Evolutionary conservation across 306 rosid species (phyloP), one percentile per base, ranked within the genome.

Genomic region (Cicer arietinum): DNA sequence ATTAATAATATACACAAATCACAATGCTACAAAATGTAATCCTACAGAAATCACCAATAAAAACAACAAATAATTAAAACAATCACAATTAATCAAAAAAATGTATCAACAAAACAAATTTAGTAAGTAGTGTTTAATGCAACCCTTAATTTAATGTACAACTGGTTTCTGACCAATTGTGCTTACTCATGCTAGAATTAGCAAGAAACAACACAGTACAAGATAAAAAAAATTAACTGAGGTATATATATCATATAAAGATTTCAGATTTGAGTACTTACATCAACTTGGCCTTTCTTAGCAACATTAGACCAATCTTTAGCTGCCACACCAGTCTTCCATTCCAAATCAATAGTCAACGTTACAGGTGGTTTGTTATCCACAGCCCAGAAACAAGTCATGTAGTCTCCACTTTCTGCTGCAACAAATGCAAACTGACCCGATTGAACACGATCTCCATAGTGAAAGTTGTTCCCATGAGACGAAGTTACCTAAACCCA

Each of bases 261-360:
- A 30, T 10, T n/a, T 60, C 30, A 43, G 61, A 37, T 43, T 42
- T 6, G 44, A 77, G 58, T 30, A 83, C 96, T 90, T 74, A 94
- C 99, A 75, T 92, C 99, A 22, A 94, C 92, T 73, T 90, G 67
- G 50, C 99, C 96, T 76, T 92, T 94, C 87, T 94, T 94, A 22
- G 99, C 99, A 62, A 94, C 99, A 79, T 81, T 92, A 65, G 91
- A 71, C 99, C 99, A 92, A 75, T 94, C 97, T 80, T 94, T 94
- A 1, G 99, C 92, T 6, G 97, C 93, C 7, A 94, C 91, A 30
- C 99, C 99, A 1, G 96, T 85, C 82, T 80, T 90, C 99, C 99
- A 94, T 1, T 94, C 99, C 35, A 94, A 90, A 81, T 94, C 98
- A 5, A 94, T 47, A 6, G 90, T 83, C 83, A 90, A 76, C 18